These are phyloP conservation scores for Russula griseocarnosa DNA, from an alignment of 768 basidiomycete genomes.

Conservation along the genomic window DNA sequence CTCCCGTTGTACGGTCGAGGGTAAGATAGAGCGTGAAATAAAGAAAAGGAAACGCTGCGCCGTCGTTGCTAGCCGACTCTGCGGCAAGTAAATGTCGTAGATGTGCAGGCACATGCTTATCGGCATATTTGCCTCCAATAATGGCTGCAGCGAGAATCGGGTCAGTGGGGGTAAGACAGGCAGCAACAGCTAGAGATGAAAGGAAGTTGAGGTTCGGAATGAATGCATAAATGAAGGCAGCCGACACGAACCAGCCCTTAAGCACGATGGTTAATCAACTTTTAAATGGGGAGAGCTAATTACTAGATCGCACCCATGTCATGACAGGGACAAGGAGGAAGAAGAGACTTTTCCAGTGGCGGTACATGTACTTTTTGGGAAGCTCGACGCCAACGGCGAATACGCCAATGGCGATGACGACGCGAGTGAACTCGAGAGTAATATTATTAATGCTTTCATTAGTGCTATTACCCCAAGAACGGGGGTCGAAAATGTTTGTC, in stretches of 20 bases:
- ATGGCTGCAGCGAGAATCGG: constrained; percentile 91
- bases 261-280: constrained; percentile 5
- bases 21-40: constrained; percentile 86
- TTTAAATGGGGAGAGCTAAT: not conserved
- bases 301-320: constrained; percentile 64
- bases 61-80: constrained; percentile 94
- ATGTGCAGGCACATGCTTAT: constrained; percentile 92
- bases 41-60: constrained; percentile 93
- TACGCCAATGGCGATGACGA: constrained; percentile 93
- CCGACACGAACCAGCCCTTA: constrained; percentile 93
- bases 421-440: constrained; percentile 85
- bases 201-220: constrained; percentile 89
- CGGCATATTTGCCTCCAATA: constrained; percentile 93
- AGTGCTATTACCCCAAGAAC: constrained; percentile 57
- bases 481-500: constrained; percentile 76
- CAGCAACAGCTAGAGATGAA: constrained; percentile 83
- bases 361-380: constrained; percentile 89
- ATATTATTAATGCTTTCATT: constrained; percentile 60
- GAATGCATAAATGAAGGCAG: constrained; percentile 84
- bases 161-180: constrained; percentile 92
- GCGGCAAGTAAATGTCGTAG: constrained; percentile 59
- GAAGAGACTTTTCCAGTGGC: constrained; percentile 88
- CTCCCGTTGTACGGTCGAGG: constrained; percentile 56
- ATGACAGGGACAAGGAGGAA: constrained; percentile 81
- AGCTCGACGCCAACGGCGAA: constrained; percentile 98